Evolutionary conservation across 1,284 basidiomycete genomes (phyloP).

Genomic region (Sporisorium exsertum): DNA sequence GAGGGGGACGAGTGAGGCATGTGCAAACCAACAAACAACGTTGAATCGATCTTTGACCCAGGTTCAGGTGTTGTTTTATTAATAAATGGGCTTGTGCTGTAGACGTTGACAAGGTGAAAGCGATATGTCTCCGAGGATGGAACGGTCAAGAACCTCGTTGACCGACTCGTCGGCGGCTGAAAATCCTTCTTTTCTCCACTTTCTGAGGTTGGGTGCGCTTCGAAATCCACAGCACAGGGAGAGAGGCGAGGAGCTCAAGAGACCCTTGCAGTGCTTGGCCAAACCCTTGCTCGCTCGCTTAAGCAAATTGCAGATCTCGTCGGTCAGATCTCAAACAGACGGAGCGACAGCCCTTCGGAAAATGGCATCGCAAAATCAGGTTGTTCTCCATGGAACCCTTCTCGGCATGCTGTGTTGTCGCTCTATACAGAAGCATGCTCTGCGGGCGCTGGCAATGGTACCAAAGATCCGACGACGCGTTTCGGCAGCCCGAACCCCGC

Average conservation of each 20-base stretch:
- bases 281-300: conserved; percentile 4
- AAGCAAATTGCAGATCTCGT: neutral
- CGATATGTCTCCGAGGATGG: conserved; percentile 6
- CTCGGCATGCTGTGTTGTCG: neutral
- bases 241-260: neutral
- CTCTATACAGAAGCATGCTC: neutral
- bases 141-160: neutral
- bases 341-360: neutral
- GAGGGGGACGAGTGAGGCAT: neutral
- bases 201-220: neutral
- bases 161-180: neutral
- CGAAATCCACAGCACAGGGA: conserved; percentile 6
- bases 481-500: neutral
- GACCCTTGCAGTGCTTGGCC: conserved; percentile 2
- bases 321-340: neutral
- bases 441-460: neutral
- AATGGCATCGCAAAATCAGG: neutral
- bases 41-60: neutral
- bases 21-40: neutral
- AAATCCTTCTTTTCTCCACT: neutral
- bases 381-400: neutral
- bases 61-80: neutral
- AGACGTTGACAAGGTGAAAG: neutral
- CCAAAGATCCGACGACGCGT: neutral
- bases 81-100: neutral